Evolutionary conservation across 169 alveolate genomes (phyloP).

Genomic region (Theileria orientalis): DNA sequence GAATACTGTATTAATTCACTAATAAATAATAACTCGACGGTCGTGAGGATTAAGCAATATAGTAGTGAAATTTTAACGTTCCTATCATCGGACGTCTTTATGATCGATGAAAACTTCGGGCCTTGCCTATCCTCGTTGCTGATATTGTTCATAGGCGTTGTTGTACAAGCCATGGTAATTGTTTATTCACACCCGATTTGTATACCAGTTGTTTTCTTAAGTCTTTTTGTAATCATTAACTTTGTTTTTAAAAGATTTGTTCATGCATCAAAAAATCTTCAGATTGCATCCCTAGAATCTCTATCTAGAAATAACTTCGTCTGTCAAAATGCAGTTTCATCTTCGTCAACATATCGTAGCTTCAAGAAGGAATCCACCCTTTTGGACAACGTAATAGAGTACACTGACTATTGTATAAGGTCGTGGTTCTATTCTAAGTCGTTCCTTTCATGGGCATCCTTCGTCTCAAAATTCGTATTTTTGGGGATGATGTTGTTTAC

Average conservation of each 20-base stretch:
- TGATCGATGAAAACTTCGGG: conserved; percentile 46
- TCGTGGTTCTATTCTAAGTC: conserved; percentile 19
- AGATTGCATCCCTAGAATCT: conserved; percentile 25
- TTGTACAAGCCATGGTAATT: conserved; percentile 21
- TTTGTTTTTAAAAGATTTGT: conserved; percentile 15
- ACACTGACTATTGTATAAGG: conserved; percentile 23
- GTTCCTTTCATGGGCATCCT: conserved; percentile 31
- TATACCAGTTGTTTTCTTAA: conserved; percentile 10
- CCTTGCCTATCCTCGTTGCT: conserved; percentile 11
- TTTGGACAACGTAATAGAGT: conserved; percentile 19
- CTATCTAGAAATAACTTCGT: conserved; percentile 25
- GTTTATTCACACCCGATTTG: conserved; percentile 25
- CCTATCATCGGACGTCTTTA: conserved; percentile 41
- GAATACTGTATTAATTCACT: conserved; percentile 35
- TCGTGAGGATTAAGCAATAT: neutral
- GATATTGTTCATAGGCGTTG: conserved; percentile 5
- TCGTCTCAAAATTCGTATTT: neutral
- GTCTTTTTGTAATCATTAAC: neutral
- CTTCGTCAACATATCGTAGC: conserved; percentile 40
- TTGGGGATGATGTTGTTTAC: conserved; percentile 6
- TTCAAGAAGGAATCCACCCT: conserved; percentile 34
- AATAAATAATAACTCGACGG: conserved; percentile 1
- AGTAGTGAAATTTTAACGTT: conserved; percentile 33
- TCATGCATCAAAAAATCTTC: conserved; percentile 43
- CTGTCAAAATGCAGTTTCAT: conserved; percentile 37